Base-by-base conservation (phyloP, 345 rosid genomes). In the Heritiera fomes region DNA sequence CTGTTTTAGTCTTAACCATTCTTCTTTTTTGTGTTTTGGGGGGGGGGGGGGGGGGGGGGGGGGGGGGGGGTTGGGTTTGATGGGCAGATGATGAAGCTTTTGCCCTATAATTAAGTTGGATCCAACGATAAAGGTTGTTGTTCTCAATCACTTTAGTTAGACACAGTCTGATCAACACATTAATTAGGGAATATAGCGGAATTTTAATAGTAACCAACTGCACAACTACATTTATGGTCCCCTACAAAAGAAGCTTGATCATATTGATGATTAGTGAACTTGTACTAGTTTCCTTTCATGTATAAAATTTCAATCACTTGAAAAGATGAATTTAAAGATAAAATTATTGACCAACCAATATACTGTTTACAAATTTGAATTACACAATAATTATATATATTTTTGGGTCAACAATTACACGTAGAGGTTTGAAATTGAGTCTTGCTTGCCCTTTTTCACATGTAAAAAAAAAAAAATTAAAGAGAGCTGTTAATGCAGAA, bases 121-220 rank as follows among this genome's bases (percentile, higher is more conserved):
- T 71, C 75, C 20, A 50, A 71, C 30, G 20, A 71, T 14, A 71
- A 71, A 47, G 41, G 55, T 71, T 49, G 43, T 28, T 71, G n/a
- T 28, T 47, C 20, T 8, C 23, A 50, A 32, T 50, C 60, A 50
- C 75, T 72, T 71, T 17, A 50, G 8, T 50, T 50, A 28, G 56
- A 15, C 41, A 15, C 60, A 15, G 13, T 50, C n/a, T 50, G 75
- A 56, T 71, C 3, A 28, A 8, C 61, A 17, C 61, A 52, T 32
- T 71, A 52, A 52, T 71, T 32, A 52, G 5, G 34, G 28, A 53
- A 52, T 32, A 15, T 32, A 5, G 12, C 17, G 46, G 17, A 72
- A 52, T 4, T 32, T 49, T 50, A 50, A 7, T 71, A 14, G 13
- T 32, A 49, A 70, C 73, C 47, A 69, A 47, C 56, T 23, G 34